A percentile compares a stretch with the other conserved stretches of the same genome.
Evolutionary conservation across 2,329 filamentous ascomycete genomes (phyloP).

Genomic region (Fusarium marasasianum): DNA sequence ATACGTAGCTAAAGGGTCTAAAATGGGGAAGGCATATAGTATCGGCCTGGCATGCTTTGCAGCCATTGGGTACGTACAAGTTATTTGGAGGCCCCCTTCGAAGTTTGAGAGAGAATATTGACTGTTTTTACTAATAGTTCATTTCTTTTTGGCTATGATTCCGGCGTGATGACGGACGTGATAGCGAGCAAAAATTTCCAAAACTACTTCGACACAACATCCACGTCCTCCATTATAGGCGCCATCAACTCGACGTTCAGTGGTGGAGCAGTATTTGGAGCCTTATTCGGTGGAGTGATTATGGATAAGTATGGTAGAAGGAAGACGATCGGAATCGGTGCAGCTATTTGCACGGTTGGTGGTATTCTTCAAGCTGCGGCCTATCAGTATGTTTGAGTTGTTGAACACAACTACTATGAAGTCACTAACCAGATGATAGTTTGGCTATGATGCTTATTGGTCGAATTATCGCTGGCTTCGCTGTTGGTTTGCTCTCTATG

Average conservation of each 20-base stretch:
- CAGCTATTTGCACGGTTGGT: slow-evolving; percentile 61
- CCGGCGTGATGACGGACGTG: slow-evolving; percentile 55
- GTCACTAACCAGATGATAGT: slow-evolving; percentile 52
- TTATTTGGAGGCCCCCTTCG: neutral
- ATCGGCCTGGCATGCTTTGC: slow-evolving; percentile 52
- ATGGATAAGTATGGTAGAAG: slow-evolving; percentile 66
- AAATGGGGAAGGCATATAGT: slow-evolving; percentile 53
- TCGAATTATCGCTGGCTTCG: slow-evolving; percentile 39
- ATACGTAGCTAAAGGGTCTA: neutral
- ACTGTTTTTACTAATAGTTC: slow-evolving; percentile 37
- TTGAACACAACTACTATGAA: slow-evolving; percentile 50
- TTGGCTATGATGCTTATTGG: slow-evolving; percentile 40
- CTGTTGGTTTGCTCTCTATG: slow-evolving; percentile 51
- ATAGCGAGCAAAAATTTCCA: slow-evolving; percentile 65
- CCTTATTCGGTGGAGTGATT: slow-evolving; percentile 47
- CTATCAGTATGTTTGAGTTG: slow-evolving; percentile 36
- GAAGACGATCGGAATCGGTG: slow-evolving; percentile 63
- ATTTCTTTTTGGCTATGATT: slow-evolving; percentile 57
- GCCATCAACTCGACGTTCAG: slow-evolving; percentile 68
- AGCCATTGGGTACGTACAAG: slow-evolving; percentile 49
- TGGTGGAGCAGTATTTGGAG: slow-evolving; percentile 41
- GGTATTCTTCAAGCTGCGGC: slow-evolving; percentile 63
- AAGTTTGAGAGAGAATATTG: neutral
- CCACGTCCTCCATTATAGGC: slow-evolving; percentile 55
- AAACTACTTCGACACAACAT: slow-evolving; percentile 60